phyloP scores from a whole-genome alignment of 495 filamentous ascomycete species.

The Bacidia rubella region DNA sequence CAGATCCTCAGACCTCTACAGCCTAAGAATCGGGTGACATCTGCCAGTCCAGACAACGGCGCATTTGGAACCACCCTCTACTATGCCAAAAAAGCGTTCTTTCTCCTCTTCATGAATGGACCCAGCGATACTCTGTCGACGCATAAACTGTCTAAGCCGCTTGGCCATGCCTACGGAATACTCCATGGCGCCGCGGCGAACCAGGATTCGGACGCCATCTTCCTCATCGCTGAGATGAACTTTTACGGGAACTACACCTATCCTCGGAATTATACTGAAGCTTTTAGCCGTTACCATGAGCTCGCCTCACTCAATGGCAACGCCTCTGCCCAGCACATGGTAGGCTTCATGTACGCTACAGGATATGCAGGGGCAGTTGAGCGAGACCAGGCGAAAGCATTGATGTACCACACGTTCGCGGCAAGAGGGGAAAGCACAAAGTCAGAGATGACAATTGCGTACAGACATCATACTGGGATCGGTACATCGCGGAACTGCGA shows the following conservation, averaged over 20 bases:
- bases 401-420: slow-evolving; percentile 90
- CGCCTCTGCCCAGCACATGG: slow-evolving; percentile 82
- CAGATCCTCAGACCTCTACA: slow-evolving; percentile 15
- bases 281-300: slow-evolving; percentile 69
- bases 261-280: slow-evolving; percentile 67
- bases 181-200: slow-evolving; percentile 65
- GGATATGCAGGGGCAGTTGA: slow-evolving; percentile 73
- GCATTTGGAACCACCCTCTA: slow-evolving; percentile 32
- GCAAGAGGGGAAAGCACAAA: slow-evolving; percentile 70
- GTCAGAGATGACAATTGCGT: slow-evolving; percentile 89
- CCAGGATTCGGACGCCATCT: slow-evolving; percentile 72
- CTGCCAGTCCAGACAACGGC: slow-evolving; percentile 30
- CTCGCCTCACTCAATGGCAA: slow-evolving; percentile 73
- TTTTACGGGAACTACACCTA: slow-evolving; percentile 92
- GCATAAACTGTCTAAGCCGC: slow-evolving; percentile 16
- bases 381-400: slow-evolving; percentile 79
- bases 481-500: slow-evolving; percentile 78
- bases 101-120: slow-evolving; percentile 38
- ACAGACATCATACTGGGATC: slow-evolving; percentile 75
- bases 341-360: slow-evolving; percentile 93
- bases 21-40: slow-evolving; percentile 8
- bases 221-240: slow-evolving; percentile 83
- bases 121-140: slow-evolving; percentile 17
- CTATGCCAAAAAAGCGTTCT: slow-evolving; percentile 35
- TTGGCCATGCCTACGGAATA: slow-evolving; percentile 49